Evolutionary conservation across 2,329 filamentous ascomycete genomes (phyloP), one percentile per base, ranked within the genome.

Genomic region (Sporothrix variecibatus): DNA sequence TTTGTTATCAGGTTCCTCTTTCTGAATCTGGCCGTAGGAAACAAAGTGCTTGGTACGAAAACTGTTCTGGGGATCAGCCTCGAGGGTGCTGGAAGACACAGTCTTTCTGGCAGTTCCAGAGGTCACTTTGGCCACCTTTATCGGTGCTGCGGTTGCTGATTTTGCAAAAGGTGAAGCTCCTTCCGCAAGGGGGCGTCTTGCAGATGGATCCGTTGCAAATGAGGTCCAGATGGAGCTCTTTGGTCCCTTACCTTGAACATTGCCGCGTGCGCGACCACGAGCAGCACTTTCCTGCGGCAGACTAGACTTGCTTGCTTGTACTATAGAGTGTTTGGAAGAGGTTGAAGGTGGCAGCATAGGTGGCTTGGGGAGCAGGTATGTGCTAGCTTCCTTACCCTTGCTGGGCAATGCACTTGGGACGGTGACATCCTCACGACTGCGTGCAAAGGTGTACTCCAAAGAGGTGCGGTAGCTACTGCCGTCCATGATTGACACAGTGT

Each of bases 141-240:
- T 26, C 12, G 38, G 11, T 8, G 8, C 3, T 6, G 51, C 9
- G 23, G n/a, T 4, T 11, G 6, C n/a, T 8, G 62, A 46, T 15
- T 23, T 11, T 26, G n/a, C 62, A 17, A 28, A 46, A 3, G n/a
- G 8, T 11, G n/a, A 28, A 11, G n/a, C 53, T n/a, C 51, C 34
- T 20, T 51, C 23, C 9, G 51, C 12, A 1, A 56, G 53, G 34
- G 43, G 31, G 7, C n/a, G 31, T 23, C 15, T 51, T 23, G 34
- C 49, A 9, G 70, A 40, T 17, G 64, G 20, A 8, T 58, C 40
- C 9, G 71, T 38, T 20, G 62, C 71, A 23, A 74, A 60, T 0
- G 73, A 70, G 6, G 68, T 26, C 49, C 40, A 20, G 5, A 70
- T 46, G 68, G 71, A 76, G 2, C 49, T 56, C 8, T 68, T 56